Conservation (phyloP, 192 early-diverging fungal species). For the Pilobolus umbonatus region DNA sequence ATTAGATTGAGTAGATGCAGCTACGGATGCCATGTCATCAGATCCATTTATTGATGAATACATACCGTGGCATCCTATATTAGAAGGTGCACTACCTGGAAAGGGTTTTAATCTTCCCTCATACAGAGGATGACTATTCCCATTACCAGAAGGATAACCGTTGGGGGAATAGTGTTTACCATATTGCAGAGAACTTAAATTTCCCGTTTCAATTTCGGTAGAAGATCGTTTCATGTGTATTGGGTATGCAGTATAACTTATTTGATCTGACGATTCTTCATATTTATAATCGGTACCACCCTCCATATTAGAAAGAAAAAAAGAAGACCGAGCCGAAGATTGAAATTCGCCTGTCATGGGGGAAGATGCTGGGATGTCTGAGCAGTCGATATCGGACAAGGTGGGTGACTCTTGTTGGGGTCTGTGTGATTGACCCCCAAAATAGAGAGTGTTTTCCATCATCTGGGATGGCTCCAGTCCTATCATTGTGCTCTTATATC, state of each 20-base stretch:
- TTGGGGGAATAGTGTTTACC: not conserved
- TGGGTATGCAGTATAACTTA: not conserved
- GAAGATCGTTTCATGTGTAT: conserved; percentile 15
- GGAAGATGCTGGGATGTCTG: conserved; percentile 11
- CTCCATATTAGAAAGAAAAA: too few relatives aligned
- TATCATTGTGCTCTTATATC: conserved; percentile 9
- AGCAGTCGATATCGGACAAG: conserved; percentile 26
- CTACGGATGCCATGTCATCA: conserved; percentile 5
- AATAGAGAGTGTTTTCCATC: conserved; percentile 3
- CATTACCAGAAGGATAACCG: conserved; percentile 1
- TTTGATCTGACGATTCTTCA: not conserved
- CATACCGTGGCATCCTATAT: conserved; percentile 12
- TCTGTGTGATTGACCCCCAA: conserved; percentile 6
- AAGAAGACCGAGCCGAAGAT: not conserved
- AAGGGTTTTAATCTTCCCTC: conserved; percentile 8
- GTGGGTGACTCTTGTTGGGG: conserved; percentile 19
- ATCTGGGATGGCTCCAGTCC: conserved; percentile 17
- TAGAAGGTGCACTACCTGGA: conserved; percentile 15
- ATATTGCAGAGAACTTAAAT: not conserved
- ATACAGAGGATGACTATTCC: too few relatives aligned
- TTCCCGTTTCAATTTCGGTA: not conserved
- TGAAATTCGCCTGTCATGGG: conserved; percentile 7
- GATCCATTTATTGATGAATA: conserved; percentile 9
- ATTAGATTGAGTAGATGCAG: conserved; percentile 12
- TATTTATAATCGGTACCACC: not conserved